These are phyloP conservation scores for Antitrichia curtipendula DNA, from an alignment of 225 moss, liverwort and hornwort species.

Conservation along the genomic window DNA sequence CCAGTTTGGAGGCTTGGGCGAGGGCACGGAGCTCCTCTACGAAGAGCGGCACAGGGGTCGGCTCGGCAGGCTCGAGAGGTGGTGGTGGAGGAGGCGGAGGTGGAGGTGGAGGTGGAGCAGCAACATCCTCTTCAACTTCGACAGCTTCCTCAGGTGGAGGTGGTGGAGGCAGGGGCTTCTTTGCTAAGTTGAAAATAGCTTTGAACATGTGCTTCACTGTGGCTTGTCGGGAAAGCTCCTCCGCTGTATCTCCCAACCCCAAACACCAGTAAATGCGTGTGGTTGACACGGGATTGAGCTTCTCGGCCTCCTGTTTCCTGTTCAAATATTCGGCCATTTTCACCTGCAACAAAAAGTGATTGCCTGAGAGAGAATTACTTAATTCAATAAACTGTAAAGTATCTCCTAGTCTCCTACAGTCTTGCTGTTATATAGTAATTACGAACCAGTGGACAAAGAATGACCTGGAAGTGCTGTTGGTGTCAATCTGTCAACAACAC, in stretches of 20 bases:
- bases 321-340: conserved; percentile 39
- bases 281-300: conserved; percentile 24
- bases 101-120: neutral
- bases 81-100: neutral
- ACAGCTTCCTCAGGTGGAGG: conserved; percentile 5
- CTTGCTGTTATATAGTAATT: neutral
- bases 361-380: neutral
- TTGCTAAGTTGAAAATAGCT: conserved; percentile 58
- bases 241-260: conserved; percentile 61
- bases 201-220: conserved; percentile 50
- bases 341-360: conserved; percentile 11
- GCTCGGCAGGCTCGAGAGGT: neutral
- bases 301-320: conserved; percentile 8
- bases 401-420: neutral
- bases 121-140: neutral
- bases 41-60: conserved; percentile 12
- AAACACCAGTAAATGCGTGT: conserved; percentile 64
- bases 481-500: neutral
- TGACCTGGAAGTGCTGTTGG: neutral
- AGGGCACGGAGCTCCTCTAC: conserved; percentile 37
- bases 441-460: neutral
- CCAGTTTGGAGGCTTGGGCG: conserved; percentile 15
- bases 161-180: conserved; percentile 32
- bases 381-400: neutral
- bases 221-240: conserved; percentile 41